Conservation (phyloP, 345 rosid genomes). For the Lepidium sativum region DNA sequence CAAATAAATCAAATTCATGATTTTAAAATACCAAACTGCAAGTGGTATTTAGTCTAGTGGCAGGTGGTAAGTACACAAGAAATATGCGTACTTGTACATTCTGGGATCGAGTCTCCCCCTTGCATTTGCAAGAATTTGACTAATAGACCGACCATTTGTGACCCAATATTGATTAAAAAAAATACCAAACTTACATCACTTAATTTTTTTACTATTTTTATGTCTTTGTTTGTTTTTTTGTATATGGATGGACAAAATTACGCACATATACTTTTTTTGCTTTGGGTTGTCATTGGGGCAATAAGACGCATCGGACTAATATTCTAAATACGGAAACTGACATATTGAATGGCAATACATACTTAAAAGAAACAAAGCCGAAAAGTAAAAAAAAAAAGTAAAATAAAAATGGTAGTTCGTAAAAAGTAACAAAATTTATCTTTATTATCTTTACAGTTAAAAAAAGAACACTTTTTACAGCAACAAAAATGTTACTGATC, state of each 20-base stretch:
- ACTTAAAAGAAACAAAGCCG: constrained; percentile 25
- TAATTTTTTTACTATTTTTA: no score
- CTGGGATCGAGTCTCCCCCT: no score
- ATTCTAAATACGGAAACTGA: constrained; percentile 31
- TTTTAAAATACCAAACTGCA: no score
- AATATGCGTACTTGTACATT: no score
- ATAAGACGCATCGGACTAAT: constrained; percentile 23
- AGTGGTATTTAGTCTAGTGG: no score
- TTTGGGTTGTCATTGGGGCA: neutral
- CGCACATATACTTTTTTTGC: neutral
- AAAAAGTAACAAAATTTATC: constrained; percentile 9
- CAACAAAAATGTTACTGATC: constrained; percentile 9
- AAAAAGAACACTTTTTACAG: constrained; percentile 13
- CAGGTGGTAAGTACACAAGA: no score
- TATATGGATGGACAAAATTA: no score
- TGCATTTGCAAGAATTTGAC: no score
- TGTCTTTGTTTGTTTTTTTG: neutral
- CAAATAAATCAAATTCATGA: no score
- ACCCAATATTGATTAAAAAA: no score
- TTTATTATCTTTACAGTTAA: neutral
- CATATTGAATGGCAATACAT: constrained; percentile 30
- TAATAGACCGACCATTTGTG: no score
- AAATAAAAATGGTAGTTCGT: constrained; percentile 17
- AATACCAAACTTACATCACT: no score
- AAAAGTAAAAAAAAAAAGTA: neutral